Conservation (phyloP, 805 yeast genomes). For the Metschnikowia shivogae region DNA sequence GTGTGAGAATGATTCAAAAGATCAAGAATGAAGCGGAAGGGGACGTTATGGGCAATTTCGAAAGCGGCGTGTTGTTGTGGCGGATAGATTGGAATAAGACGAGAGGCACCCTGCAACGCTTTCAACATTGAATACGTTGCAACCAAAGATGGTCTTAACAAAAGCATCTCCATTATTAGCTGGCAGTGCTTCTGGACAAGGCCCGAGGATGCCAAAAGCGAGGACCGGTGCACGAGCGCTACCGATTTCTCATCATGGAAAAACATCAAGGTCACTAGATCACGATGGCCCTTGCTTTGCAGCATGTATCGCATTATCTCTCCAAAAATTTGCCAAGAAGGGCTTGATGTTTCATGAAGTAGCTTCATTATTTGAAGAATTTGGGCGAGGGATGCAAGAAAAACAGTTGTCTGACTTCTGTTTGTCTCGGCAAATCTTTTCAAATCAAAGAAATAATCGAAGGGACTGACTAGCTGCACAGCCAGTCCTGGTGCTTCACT, state of each 20-base stretch:
- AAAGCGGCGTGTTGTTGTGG: conserved; percentile 11
- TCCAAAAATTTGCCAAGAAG: conserved; percentile 6
- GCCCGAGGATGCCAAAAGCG: conserved; percentile 6
- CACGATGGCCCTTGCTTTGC: conserved; percentile 10
- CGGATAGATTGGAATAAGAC: conserved; percentile 6
- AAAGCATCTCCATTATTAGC: conserved; percentile 7
- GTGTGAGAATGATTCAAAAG: conserved; percentile 12
- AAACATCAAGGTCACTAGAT: conserved; percentile 7
- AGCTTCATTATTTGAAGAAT: not conserved
- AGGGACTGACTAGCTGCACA: conserved; percentile 5
- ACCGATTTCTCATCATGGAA: conserved; percentile 10
- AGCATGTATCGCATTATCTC: conserved; percentile 8
- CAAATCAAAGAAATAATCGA: conserved; percentile 6
- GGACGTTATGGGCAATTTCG: conserved; percentile 10
- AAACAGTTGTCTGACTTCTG: not conserved
- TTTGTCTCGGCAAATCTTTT: conserved; percentile 1
- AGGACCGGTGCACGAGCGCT: conserved; percentile 7
- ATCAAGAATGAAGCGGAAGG: conserved; percentile 13
- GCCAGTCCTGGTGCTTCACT: not conserved
- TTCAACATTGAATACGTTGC: conserved; percentile 3
- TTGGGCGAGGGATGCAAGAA: not conserved
- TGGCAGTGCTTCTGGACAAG: conserved; percentile 7
- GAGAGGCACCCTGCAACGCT: conserved; percentile 11
- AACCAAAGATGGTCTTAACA: conserved; percentile 7
- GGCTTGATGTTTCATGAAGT: conserved; percentile 4